These are phyloP conservation scores for Epichloe elymi DNA, from an alignment of 2,329 filamentous ascomycete genomes.

Conservation along the genomic window DNA sequence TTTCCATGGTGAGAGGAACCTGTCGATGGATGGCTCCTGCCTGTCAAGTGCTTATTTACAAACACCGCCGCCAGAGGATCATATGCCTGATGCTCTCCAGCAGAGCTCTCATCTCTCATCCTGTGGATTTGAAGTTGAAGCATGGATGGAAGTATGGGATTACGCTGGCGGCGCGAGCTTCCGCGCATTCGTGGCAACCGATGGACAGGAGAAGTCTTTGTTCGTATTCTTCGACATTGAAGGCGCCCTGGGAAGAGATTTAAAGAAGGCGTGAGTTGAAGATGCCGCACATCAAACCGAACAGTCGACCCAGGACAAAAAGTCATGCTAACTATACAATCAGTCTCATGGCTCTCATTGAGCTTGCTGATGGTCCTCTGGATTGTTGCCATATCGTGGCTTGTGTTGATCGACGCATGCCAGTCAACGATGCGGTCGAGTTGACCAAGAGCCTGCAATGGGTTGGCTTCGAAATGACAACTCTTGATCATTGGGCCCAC, in stretches of 20 bases:
- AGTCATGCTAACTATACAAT: conserved; percentile 4
- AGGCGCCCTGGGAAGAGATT: conserved; percentile 56
- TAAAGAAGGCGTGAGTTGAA: conserved; percentile 70
- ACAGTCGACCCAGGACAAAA: background rate
- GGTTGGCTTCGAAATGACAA: conserved; percentile 81
- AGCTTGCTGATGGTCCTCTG: conserved; percentile 67
- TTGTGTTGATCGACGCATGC: conserved; percentile 62
- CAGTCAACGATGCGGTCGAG: conserved; percentile 47
- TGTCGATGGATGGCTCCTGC: conserved; percentile 66
- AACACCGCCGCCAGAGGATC: conserved; percentile 41
- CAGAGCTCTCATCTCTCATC: conserved; percentile 15
- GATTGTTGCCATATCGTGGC: conserved; percentile 66
- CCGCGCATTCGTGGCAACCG: conserved; percentile 68
- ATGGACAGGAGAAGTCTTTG: conserved; percentile 57
- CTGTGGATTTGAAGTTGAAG: conserved; percentile 30
- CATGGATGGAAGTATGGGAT: conserved; percentile 73
- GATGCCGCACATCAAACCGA: background rate
- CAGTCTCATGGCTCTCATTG: conserved; percentile 80
- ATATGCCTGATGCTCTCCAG: conserved; percentile 24
- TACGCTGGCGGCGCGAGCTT: conserved; percentile 76
- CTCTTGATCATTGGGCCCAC: conserved; percentile 62
- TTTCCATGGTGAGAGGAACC: conserved; percentile 92
- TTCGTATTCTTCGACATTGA: conserved; percentile 77
- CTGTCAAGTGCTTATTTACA: conserved; percentile 59
- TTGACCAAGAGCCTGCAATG: conserved; percentile 76